Evolutionary conservation across 768 basidiomycete genomes (phyloP).

Genomic region (Amanita molliuscula): DNA sequence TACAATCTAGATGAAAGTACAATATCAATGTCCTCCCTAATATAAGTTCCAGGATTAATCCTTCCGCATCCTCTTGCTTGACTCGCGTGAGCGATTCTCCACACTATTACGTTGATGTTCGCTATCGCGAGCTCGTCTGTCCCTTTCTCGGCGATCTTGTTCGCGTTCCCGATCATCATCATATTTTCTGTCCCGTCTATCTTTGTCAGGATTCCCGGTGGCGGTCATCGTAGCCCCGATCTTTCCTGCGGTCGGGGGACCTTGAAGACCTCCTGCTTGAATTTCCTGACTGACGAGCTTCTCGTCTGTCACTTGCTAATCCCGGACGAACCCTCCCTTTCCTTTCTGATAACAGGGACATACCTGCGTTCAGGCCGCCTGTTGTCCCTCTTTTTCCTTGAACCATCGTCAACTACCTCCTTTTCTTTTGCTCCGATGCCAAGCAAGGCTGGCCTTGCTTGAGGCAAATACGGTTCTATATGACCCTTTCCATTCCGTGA

Average conservation of each 20-base stretch:
- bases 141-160: slow-evolving; percentile 12
- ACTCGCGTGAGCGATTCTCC: slow-evolving; percentile 8
- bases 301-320: slow-evolving; percentile 15
- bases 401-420: slow-evolving; percentile 63
- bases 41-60: neutral
- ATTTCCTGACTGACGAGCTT: slow-evolving; percentile 26
- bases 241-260: slow-evolving; percentile 33
- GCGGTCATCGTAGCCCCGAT: slow-evolving; percentile 20
- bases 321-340: slow-evolving; percentile 29
- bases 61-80: slow-evolving; percentile 1
- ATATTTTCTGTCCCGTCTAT: slow-evolving; percentile 11
- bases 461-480: slow-evolving; percentile 74
- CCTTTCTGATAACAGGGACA: slow-evolving; percentile 71
- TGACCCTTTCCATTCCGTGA: slow-evolving; percentile 52
- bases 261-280: slow-evolving; percentile 40
- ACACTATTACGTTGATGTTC: slow-evolving; percentile 23
- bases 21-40: neutral
- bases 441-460: slow-evolving; percentile 72
- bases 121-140: slow-evolving; percentile 18
- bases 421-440: slow-evolving; percentile 93
- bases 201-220: slow-evolving; percentile 8
- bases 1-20: neutral
- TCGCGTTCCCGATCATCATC: slow-evolving; percentile 10
- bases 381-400: slow-evolving; percentile 32
- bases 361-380: slow-evolving; percentile 64